phyloP scores from a whole-genome alignment of 2,329 filamentous ascomycete genomes.

The Trichoderma breve region DNA sequence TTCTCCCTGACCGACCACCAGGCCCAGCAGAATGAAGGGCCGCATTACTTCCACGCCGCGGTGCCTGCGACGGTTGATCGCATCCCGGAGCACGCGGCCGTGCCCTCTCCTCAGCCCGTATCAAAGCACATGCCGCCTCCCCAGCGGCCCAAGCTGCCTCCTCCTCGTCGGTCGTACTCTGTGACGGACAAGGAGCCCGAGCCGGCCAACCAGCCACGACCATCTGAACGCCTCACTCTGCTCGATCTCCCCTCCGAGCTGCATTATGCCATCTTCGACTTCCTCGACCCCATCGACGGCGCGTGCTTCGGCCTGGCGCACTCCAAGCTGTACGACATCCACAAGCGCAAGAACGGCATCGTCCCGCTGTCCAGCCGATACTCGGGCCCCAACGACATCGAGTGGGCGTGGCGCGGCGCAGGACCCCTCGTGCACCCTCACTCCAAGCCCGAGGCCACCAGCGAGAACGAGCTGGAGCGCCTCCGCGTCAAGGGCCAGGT shows the following conservation, averaged over 20 bases:
- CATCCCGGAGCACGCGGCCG: constrained; percentile 37
- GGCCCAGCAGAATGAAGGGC: constrained; percentile 31
- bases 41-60: constrained; percentile 25
- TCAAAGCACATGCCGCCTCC: constrained; percentile 24
- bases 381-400: constrained; percentile 59
- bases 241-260: constrained; percentile 57
- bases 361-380: constrained; percentile 58
- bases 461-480: constrained; percentile 38
- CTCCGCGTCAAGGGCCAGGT: constrained; percentile 57
- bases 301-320: constrained; percentile 60
- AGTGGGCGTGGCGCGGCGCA: constrained; percentile 62
- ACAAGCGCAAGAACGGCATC: constrained; percentile 53
- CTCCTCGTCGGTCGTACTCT: constrained; percentile 57
- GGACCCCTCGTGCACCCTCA: constrained; percentile 41
- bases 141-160: constrained; percentile 39
- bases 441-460: constrained; percentile 19
- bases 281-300: constrained; percentile 63
- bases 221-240: constrained; percentile 46
- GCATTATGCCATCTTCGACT: constrained; percentile 59
- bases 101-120: constrained; percentile 22
- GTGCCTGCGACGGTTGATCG: constrained; percentile 14
- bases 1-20: constrained; percentile 49
- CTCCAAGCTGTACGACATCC: constrained; percentile 57
- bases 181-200: constrained; percentile 61
- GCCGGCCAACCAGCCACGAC: constrained; percentile 46